Evolutionary conservation across 108 stramenopile genomes (phyloP), one percentile per base, ranked within the genome.

Genomic region (Cyclostephanos tholiformis): DNA sequence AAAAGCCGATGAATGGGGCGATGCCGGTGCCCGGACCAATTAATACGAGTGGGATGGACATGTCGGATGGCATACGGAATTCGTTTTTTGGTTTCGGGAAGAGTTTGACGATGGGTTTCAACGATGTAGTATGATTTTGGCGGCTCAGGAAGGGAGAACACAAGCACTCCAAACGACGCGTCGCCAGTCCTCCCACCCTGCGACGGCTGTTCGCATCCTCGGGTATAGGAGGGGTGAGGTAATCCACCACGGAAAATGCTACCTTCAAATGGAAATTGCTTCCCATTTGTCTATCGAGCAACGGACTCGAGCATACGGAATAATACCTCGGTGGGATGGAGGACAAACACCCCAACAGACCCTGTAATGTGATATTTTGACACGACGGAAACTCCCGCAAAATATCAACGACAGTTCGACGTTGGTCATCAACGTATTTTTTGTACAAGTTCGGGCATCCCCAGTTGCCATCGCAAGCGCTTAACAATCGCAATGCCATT

Each of bases 11-110:
- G 76, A 99, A 98, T 17, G 99, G 98, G 23, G 99, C 98, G 27
- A 99, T 89, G 12, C 99, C 99, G 6, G 99, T 99, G 20, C 99
- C 99, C 4, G 99, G 99, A 20, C 99, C 99, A 44, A 99, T 88
- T 67, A 99, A 82, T 46, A 99, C 79, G 25, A 99, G 67, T 3
- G 98, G 97, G 22, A 80, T 87, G 9, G 75, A 63, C 8, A 91
- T 72, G 7, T 85, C 65, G 0, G 69, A 50, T 14, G 99, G 98
- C 19, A 97, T 71, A 16, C 78, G 84, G 81, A 99, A 99, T 19
- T 95, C 92, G 11, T 72, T 82, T 5, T 93, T 85, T 20, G 91
- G 92, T 36, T 95, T 92, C 2, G 95, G 93, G 62, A 95, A 96
- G 51, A 97, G 91, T 48, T 76, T 69, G n/a, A 97, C 13, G 10